Conservation (phyloP, 768 basidiomycete genomes). For the Amanita pallidorosea region DNA sequence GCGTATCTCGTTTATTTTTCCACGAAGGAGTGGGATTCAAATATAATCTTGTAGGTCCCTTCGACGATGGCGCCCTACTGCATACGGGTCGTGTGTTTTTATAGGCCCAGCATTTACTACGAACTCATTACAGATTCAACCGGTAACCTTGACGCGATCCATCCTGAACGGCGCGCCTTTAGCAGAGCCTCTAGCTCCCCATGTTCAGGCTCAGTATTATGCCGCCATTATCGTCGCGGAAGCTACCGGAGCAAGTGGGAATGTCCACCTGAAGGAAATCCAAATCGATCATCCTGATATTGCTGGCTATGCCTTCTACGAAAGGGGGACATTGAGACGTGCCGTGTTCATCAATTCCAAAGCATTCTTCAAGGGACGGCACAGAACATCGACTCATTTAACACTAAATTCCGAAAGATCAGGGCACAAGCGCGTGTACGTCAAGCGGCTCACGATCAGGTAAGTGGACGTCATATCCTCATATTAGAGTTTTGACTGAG, state of each 20-base stretch:
- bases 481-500: neutral
- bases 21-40: conserved; percentile 65
- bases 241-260: conserved; percentile 38
- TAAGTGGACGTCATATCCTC: conserved; percentile 13
- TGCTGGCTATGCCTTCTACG: conserved; percentile 56
- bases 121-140: conserved; percentile 41
- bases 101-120: neutral
- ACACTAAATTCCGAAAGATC: conserved; percentile 20
- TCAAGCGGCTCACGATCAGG: conserved; percentile 41
- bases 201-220: conserved; percentile 60
- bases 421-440: conserved; percentile 17
- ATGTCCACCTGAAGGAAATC: conserved; percentile 35
- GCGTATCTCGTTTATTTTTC: conserved; percentile 46
- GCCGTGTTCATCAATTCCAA: conserved; percentile 51
- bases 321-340: conserved; percentile 28
- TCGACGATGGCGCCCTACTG: neutral
- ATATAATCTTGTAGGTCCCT: conserved; percentile 43
- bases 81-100: too few relatives aligned
- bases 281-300: conserved; percentile 31
- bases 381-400: conserved; percentile 32
- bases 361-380: conserved; percentile 30
- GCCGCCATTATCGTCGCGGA: conserved; percentile 50
- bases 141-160: conserved; percentile 43
- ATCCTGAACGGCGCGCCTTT: conserved; percentile 44
- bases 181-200: conserved; percentile 37